phyloP scores from a whole-genome alignment of 1,284 basidiomycete species.

The Ceratobasidium sp. region DNA sequence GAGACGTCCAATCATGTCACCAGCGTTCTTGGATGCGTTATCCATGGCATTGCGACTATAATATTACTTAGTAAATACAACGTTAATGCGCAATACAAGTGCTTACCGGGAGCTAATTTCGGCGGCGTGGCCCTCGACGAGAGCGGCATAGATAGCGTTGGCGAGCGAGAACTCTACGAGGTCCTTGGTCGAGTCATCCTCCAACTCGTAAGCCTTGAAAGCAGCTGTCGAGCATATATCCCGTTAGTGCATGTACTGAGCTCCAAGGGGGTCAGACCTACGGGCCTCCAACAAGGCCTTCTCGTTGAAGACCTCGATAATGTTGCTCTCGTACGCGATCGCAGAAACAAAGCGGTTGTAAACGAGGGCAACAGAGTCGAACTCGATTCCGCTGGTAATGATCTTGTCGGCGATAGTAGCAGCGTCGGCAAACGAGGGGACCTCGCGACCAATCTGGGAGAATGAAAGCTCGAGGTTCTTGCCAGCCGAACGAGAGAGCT shows the following conservation, averaged over 20 bases:
- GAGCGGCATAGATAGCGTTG: slow-evolving; percentile 94
- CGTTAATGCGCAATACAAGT: neutral
- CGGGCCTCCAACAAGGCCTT: slow-evolving; percentile 78
- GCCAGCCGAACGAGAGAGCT: slow-evolving; percentile 75
- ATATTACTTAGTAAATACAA: slow-evolving; percentile 35
- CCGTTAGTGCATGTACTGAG: neutral
- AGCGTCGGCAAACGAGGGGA: slow-evolving; percentile 97
- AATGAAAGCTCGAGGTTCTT: slow-evolving; percentile 85
- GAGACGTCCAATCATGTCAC: slow-evolving; percentile 85
- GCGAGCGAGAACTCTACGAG: slow-evolving; percentile 95
- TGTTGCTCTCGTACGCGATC: slow-evolving; percentile 86
- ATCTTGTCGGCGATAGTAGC: slow-evolving; percentile 94
- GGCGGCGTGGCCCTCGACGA: slow-evolving; percentile 95
- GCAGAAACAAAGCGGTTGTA: slow-evolving; percentile 97
- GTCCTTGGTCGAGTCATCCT: slow-evolving; percentile 93
- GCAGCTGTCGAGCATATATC: slow-evolving; percentile 59
- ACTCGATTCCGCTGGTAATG: slow-evolving; percentile 82
- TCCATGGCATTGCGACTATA: slow-evolving; percentile 97
- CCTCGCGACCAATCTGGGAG: slow-evolving; percentile 97
- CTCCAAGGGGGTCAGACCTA: slow-evolving; percentile 49
- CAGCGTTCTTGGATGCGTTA: slow-evolving; percentile 98
- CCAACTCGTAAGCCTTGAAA: slow-evolving; percentile 93
- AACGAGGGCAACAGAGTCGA: slow-evolving; percentile 82
- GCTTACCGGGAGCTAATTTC: slow-evolving; percentile 86
- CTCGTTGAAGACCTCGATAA: slow-evolving; percentile 82